Conservation (phyloP, 2,329 filamentous ascomycete species). For the Ascochyta koolunga region DNA sequence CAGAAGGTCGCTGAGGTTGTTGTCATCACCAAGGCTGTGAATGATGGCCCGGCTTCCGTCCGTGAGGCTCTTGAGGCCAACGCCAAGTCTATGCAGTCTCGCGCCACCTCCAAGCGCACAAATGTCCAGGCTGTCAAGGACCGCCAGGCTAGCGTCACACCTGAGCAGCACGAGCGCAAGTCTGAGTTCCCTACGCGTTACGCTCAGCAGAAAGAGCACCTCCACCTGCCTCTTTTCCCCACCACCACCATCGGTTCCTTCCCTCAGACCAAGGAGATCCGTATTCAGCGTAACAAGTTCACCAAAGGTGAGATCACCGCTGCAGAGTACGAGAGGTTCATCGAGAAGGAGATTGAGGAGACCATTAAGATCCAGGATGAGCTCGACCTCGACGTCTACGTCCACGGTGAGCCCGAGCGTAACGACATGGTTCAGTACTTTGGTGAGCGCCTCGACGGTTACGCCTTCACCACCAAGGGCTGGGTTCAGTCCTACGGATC, state of each 20-base stretch:
- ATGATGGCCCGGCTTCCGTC: slow-evolving; percentile 85
- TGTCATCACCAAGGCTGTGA: slow-evolving; percentile 95
- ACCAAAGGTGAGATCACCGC: slow-evolving; percentile 97
- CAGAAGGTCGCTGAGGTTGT: slow-evolving; percentile 94
- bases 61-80: slow-evolving; percentile 92
- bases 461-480: slow-evolving; percentile 97
- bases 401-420: slow-evolving; percentile 98
- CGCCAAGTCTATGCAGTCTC: slow-evolving; percentile 89
- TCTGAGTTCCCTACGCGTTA: slow-evolving; percentile 86
- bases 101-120: slow-evolving; percentile 89
- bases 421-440: slow-evolving; percentile 99
- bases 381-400: slow-evolving; percentile 94
- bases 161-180: slow-evolving; percentile 89
- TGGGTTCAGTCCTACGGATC: slow-evolving; percentile 99
- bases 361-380: slow-evolving; percentile 98
- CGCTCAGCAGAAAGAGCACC: slow-evolving; percentile 84
- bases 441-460: slow-evolving; percentile 94
- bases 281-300: slow-evolving; percentile 95
- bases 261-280: slow-evolving; percentile 99
- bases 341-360: slow-evolving; percentile 96
- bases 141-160: slow-evolving; percentile 84
- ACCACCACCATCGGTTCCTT: slow-evolving; percentile 99
- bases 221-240: slow-evolving; percentile 95
- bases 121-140: slow-evolving; percentile 98
- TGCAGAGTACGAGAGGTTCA: slow-evolving; percentile 96